Percentiles rank a stretch among this genome's conserved stretches.
Conservation (phyloP, 106 monocot species). For the Dendrobium chrysotoxum region DNA sequence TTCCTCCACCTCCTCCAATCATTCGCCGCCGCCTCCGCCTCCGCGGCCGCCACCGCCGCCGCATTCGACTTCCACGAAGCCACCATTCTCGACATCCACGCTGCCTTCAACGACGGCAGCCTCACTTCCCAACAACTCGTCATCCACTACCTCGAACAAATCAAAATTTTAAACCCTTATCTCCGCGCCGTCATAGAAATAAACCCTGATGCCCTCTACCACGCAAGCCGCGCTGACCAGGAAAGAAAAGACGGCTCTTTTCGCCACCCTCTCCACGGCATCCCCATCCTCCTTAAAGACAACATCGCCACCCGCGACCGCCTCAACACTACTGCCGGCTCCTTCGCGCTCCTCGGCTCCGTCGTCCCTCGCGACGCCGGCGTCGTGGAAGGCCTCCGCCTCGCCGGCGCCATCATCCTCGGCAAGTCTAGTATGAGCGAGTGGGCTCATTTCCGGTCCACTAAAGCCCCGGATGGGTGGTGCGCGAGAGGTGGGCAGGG, state of each 20-base stretch:
- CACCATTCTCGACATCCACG: conserved; percentile 41
- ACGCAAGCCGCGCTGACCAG: conserved; percentile 29
- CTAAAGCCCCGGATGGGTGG: conserved; percentile 40
- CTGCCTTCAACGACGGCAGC: conserved; percentile 24
- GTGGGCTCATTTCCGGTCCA: conserved; percentile 52
- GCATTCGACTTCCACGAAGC: conserved; percentile 24
- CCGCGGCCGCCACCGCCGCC: no score
- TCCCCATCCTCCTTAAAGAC: conserved; percentile 56
- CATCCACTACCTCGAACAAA: conserved; percentile 23
- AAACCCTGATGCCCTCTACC: conserved; percentile 41
- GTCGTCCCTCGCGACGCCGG: conserved; percentile 40
- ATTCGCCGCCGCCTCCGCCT: no score
- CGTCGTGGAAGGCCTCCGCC: conserved; percentile 39
- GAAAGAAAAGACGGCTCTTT: background rate
- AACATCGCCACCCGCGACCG: conserved; percentile 39
- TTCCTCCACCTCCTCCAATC: no score
- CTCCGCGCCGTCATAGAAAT: conserved; percentile 51
- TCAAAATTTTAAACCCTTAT: conserved; percentile 23
- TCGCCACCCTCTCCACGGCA: conserved; percentile 25
- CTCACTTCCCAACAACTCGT: conserved; percentile 45
- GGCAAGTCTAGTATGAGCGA: conserved; percentile 81
- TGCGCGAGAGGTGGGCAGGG: conserved; percentile 61
- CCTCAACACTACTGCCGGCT: conserved; percentile 68
- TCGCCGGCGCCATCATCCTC: conserved; percentile 52
- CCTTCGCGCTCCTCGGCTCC: conserved; percentile 55